A percentile compares a stretch with the other conserved stretches of the same genome.
Evolutionary conservation across 108 stramenopile genomes (phyloP).

Genomic region (Nitzschia sp.): DNA sequence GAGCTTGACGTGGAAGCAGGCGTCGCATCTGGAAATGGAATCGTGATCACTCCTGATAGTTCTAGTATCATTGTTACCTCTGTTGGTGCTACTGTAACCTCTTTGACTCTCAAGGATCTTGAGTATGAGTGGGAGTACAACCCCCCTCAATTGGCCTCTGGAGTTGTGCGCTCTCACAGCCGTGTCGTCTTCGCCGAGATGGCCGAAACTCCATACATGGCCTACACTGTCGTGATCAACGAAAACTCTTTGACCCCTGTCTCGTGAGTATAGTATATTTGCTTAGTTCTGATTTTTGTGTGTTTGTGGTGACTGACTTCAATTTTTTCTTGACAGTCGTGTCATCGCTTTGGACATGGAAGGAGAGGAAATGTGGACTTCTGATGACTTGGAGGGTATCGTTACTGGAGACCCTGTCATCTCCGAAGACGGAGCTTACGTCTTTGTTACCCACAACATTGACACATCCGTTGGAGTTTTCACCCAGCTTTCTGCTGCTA

Average conservation of each 20-base stretch:
- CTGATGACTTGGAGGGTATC: slow-evolving; percentile 33
- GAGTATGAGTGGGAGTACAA: slow-evolving; percentile 21
- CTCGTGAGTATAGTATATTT: slow-evolving; percentile 16
- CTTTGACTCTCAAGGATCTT: slow-evolving; percentile 25
- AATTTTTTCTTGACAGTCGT: slow-evolving; percentile 13
- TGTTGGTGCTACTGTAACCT: slow-evolving; percentile 24
- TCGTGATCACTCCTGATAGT: slow-evolving; percentile 29
- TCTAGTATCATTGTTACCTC: slow-evolving; percentile 23
- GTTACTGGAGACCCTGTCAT: slow-evolving; percentile 38
- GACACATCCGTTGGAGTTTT: slow-evolving; percentile 37
- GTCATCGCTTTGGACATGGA: slow-evolving; percentile 34
- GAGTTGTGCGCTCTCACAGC: slow-evolving; percentile 30
- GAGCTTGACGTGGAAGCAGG: slow-evolving; percentile 10
- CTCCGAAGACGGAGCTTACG: slow-evolving; percentile 39
- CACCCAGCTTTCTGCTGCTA: slow-evolving; percentile 26
- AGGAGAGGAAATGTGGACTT: slow-evolving; percentile 30
- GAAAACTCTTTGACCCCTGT: slow-evolving; percentile 24
- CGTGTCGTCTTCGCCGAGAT: slow-evolving; percentile 22
- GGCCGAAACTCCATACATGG: slow-evolving; percentile 22
- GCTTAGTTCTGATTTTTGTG: background rate
- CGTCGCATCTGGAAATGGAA: slow-evolving; percentile 34
- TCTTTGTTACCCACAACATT: slow-evolving; percentile 49
- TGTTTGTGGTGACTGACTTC: background rate
- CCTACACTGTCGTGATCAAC: slow-evolving; percentile 33
- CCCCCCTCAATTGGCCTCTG: slow-evolving; percentile 6